phyloP scores from a whole-genome alignment of 2,329 filamentous ascomycete species.

The Fonsecaea pedrosoi region DNA sequence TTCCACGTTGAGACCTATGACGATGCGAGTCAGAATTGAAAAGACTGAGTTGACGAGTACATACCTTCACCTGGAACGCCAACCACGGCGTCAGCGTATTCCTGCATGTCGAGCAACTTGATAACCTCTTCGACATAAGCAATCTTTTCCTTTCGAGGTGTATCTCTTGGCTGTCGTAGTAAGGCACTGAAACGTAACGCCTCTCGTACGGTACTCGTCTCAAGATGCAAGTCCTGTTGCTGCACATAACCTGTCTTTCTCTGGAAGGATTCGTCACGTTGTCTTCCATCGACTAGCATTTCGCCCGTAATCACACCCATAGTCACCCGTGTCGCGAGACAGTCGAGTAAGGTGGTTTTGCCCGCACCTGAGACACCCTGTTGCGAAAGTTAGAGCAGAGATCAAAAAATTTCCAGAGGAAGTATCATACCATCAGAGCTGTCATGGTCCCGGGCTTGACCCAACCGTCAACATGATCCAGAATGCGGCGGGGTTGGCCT shows the following conservation, averaged over 20 bases:
- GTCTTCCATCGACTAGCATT: constrained; percentile 78
- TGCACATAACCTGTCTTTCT: constrained; percentile 91
- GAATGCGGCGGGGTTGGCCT: constrained; percentile 72
- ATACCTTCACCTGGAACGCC: constrained; percentile 83
- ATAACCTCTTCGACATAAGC: constrained; percentile 94
- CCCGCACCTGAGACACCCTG: constrained; percentile 81
- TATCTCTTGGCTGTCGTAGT: constrained; percentile 78
- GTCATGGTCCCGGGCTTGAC: constrained; percentile 93
- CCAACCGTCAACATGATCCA: constrained; percentile 89
- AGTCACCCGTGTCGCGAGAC: constrained; percentile 80
- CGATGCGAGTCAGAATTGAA: not conserved
- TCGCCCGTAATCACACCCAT: constrained; percentile 88
- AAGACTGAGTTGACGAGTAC: not conserved
- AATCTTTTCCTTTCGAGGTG: constrained; percentile 76
- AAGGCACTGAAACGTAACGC: constrained; percentile 84
- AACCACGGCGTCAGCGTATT: constrained; percentile 87
- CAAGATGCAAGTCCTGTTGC: constrained; percentile 86
- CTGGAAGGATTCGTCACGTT: constrained; percentile 80
- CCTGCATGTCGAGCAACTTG: constrained; percentile 84
- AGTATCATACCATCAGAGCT: constrained; percentile 70
- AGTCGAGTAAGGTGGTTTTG: constrained; percentile 88
- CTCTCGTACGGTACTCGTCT: constrained; percentile 84
- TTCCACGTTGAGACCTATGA: constrained; percentile 61
- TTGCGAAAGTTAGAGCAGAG: not conserved
- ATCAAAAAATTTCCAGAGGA: not conserved